Base-by-base conservation (phyloP, 1,284 basidiomycete species). In the Ustilago hordei region DNA sequence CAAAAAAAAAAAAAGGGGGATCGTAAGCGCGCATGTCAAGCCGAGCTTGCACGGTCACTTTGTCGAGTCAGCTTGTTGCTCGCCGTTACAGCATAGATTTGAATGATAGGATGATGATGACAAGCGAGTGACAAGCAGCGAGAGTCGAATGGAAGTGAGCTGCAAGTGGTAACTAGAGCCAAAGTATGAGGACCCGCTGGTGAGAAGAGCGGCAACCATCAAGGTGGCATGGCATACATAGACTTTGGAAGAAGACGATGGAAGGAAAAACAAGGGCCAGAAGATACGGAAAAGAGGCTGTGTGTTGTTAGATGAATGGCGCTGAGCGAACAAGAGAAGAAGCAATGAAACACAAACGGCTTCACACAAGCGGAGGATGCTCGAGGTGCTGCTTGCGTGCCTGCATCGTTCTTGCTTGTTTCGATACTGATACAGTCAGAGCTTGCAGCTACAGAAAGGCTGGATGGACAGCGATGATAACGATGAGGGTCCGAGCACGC, bases 11-110 rank as follows among this genome's bases (percentile, higher is more conserved):
- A 6, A 41, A 23, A 28, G 2, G n/a, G n/a, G 23, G 32, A 23
- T 23, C 28, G 48, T 52, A 52, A 52, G 48, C 31, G 48, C 48
- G 43, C 43, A 45, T 45, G n/a, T n/a, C n/a, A 45, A 52, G 50
- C 39, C 32, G 50, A 52, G 50, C 32, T 28, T 31, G 50, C 50
- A 35, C 31, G 11, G 50, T 52, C 32, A 35, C 50, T 52, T 52
- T 52, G 8, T 45, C 43, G 5, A 45, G 43, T 45, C 43, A 45
- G 43, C 43, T 45, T 41, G 39, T 41, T 6, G 13, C 17, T 7
- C 17, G 43, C 43, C 15, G 19, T 45, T 19, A 45, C 39, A 41
- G 39, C 39, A 41, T 41, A 17, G 5, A 38, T 7, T 38, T 38
- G 2, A 38, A 38, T 38, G 36, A 11, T 41, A 17, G 13, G 39